phyloP scores from a whole-genome alignment of 1,284 basidiomycete species.

The Microbotryomycetes sp. region DNA sequence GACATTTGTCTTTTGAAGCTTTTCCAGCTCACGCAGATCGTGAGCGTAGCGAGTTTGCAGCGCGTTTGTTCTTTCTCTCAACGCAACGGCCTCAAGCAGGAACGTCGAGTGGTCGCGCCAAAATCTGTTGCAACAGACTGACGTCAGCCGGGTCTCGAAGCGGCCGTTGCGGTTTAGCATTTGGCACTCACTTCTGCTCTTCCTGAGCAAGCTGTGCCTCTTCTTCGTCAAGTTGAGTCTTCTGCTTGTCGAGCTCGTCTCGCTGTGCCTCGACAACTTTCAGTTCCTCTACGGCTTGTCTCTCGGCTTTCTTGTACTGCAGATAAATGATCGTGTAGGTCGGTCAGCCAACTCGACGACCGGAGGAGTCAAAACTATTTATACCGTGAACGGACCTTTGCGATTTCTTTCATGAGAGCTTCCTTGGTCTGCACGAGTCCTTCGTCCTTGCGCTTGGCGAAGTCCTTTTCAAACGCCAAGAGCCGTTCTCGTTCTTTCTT shows the following conservation, averaged over 20 bases:
- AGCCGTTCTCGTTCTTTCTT: conserved; percentile 89
- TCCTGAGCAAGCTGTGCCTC: conserved; percentile 69
- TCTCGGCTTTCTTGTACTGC: conserved; percentile 44
- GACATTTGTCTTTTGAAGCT: conserved; percentile 88
- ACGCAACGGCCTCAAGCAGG: conserved; percentile 57
- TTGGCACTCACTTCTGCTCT: conserved; percentile 62
- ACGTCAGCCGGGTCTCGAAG: not conserved
- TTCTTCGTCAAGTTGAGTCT: conserved; percentile 48
- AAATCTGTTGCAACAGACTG: conserved; percentile 53
- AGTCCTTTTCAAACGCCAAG: conserved; percentile 80
- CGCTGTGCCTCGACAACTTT: conserved; percentile 50
- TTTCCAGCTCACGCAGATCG: conserved; percentile 56
- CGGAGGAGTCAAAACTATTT: no score
- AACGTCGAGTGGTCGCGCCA: conserved; percentile 73
- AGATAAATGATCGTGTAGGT: not conserved
- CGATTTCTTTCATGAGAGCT: conserved; percentile 55
- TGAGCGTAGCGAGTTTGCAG: conserved; percentile 55
- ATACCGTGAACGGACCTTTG: conserved; percentile 10
- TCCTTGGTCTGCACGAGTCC: conserved; percentile 38
- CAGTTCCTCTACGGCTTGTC: conserved; percentile 38
- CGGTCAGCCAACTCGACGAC: no score
- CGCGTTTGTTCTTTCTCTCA: conserved; percentile 61
- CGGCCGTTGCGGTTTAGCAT: conserved; percentile 7
- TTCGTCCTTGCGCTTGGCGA: conserved; percentile 49
- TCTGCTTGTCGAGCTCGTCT: conserved; percentile 35